Percentiles rank a stretch among this genome's conserved stretches.
Evolutionary conservation across 345 rosid species (phyloP).

Genomic region (Alliaria petiolata): DNA sequence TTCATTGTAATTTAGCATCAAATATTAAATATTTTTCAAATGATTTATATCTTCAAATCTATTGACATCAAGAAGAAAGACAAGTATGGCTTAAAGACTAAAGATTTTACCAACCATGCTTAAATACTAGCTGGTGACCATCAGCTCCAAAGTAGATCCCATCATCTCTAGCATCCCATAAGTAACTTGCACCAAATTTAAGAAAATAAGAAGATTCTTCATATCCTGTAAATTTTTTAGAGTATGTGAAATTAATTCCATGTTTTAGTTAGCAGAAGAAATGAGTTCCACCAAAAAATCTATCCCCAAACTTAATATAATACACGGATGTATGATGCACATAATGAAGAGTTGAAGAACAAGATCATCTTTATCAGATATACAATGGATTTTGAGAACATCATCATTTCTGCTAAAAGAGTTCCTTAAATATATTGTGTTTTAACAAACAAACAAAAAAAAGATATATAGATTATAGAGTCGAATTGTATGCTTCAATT

Average conservation of each 20-base stretch:
- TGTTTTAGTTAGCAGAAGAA: not conserved
- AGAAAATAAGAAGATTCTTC: not conserved
- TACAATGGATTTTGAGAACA: not conserved
- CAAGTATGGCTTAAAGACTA: not conserved
- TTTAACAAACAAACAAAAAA: not conserved
- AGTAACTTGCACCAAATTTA: not conserved
- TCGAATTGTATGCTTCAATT: no score
- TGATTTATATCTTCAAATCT: not conserved
- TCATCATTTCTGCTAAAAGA: not conserved
- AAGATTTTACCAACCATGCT: not conserved
- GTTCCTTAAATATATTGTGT: not conserved
- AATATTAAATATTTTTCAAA: not conserved
- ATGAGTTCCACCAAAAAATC: not conserved
- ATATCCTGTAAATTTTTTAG: not conserved
- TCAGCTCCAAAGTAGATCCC: not conserved
- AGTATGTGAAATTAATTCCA: not conserved
- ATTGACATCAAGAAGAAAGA: not conserved
- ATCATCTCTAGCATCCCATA: not conserved
- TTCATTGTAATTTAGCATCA: not conserved
- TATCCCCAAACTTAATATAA: not conserved
- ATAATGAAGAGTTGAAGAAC: not conserved
- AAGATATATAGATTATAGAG: no score
- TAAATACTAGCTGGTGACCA: not conserved
- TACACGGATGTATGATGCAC: not conserved
- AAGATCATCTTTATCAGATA: not conserved